phyloP scores from a whole-genome alignment of 2,329 filamentous ascomycete species.

The Penicillium sp. region DNA sequence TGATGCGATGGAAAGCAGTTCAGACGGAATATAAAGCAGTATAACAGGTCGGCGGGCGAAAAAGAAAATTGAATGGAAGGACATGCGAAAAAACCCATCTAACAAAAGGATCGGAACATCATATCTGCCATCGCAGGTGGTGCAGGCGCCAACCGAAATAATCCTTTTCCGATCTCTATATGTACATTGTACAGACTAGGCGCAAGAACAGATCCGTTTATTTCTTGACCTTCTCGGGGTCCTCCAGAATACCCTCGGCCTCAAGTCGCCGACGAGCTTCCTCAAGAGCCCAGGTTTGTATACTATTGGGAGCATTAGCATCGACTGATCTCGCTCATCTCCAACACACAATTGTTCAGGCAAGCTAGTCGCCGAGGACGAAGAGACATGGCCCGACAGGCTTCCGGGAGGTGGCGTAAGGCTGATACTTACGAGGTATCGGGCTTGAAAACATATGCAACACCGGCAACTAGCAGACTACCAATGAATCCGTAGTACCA shows the following conservation, averaged over 20 bases:
- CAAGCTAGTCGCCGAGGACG: neutral
- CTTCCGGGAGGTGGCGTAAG: neutral
- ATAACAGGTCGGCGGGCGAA: slow-evolving; percentile 27
- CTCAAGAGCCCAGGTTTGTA: slow-evolving; percentile 99
- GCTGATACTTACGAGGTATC: slow-evolving; percentile 85
- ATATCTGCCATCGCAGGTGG: slow-evolving; percentile 36
- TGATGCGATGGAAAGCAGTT: slow-evolving; percentile 27
- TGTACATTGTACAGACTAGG: slow-evolving; percentile 47
- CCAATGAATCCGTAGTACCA: slow-evolving; percentile 86
- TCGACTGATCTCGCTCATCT: neutral
- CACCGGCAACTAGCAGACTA: slow-evolving; percentile 69
- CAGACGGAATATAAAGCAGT: slow-evolving; percentile 26
- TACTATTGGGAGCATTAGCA: slow-evolving; percentile 60
- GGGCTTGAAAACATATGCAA: slow-evolving; percentile 94
- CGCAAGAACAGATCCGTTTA: slow-evolving; percentile 28
- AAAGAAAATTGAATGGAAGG: slow-evolving; percentile 33
- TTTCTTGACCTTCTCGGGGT: slow-evolving; percentile 65
- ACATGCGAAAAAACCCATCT: slow-evolving; percentile 42
- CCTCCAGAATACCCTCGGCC: slow-evolving; percentile 88
- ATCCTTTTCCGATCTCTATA: slow-evolving; percentile 42
- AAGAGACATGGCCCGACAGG: slow-evolving; percentile 2
- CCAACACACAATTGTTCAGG: neutral
- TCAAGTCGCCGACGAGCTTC: slow-evolving; percentile 95
- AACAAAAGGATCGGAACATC: slow-evolving; percentile 38
- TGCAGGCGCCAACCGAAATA: slow-evolving; percentile 37